Base-by-base conservation (phyloP, 768 basidiomycete species). In the Leccinum aurantiacum region DNA sequence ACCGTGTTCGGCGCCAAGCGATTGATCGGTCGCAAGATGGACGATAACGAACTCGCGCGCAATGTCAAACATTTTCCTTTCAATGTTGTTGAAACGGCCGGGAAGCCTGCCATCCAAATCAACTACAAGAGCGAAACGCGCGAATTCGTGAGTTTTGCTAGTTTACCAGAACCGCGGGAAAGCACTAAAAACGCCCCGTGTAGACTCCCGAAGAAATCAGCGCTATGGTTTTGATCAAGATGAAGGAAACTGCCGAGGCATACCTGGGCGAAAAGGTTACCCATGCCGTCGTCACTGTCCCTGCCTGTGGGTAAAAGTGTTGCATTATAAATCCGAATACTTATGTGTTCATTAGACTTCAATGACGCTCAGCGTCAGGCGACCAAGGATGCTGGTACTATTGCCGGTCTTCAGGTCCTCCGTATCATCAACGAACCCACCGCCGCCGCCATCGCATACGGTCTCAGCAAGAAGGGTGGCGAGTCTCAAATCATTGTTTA, bases 241-340 rank as follows among this genome's bases (percentile, higher is more conserved):
- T 98, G 96, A 98, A 97, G 84, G 96, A 98, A 81, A 98, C 94
- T 27, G 96, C 96, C 59, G 96, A 98, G 82, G 91, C 95, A 17
- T 98, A 96, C 78, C 90, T 98, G 60, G 95, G 95, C 69, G 85
- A 93, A 71, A 90, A 92, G 76, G 95, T 98, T 73, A 94, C 94
- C 61, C 93, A 98, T 75, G 95, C 96, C 60, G 95, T 98, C 53
- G 93, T 98, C 73, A 98, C 96, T 53, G 96, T 98, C 74, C 96
- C 96, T 51, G 95, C 95, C 58, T 97, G 89, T 90, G 61, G 63
- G 88, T 77, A 1, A n/a, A 1, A 2, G 6, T 51, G 5, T 24
- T 13, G 3, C 5, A 29, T 74, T 17, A 10, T 11, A 24, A 35
- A 13, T 19, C 6, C 24, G 4, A 15, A 41, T 4, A 11, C 6